These are phyloP conservation scores for Urtica urens DNA, from an alignment of 306 rosid genomes.

Conservation along the genomic window DNA sequence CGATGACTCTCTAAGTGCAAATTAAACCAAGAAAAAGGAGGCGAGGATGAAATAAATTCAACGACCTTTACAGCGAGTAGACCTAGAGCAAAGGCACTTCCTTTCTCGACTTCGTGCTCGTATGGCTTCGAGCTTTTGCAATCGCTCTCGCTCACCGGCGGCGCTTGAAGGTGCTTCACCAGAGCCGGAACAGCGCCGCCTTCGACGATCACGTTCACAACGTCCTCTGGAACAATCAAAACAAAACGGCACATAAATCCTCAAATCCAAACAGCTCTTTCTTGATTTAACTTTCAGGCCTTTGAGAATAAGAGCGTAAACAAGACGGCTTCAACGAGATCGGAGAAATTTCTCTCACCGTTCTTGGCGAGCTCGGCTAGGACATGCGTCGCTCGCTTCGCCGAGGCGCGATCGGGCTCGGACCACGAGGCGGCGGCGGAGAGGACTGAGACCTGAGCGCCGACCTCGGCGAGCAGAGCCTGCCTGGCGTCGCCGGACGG, in stretches of 20 bases:
- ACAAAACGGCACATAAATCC: neutral
- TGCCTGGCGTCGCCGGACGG: slow-evolving; percentile 56
- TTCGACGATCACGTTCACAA: slow-evolving; percentile 89
- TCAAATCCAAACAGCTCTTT: neutral
- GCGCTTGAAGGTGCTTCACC: slow-evolving; percentile 80
- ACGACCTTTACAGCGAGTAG: slow-evolving; percentile 93
- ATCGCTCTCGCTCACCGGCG: slow-evolving; percentile 41
- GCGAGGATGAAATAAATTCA: neutral
- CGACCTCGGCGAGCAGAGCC: slow-evolving; percentile 48
- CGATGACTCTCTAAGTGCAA: no score
- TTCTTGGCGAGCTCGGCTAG: slow-evolving; percentile 97
- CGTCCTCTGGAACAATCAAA: slow-evolving; percentile 61
- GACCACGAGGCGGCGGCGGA: slow-evolving; percentile 61
- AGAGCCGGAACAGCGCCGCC: slow-evolving; percentile 86
- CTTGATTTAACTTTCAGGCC: slow-evolving; percentile 9
- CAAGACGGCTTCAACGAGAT: slow-evolving; percentile 13
- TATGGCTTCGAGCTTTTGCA: slow-evolving; percentile 43
- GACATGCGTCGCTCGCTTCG: slow-evolving; percentile 92
- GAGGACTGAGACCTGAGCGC: slow-evolving; percentile 54
- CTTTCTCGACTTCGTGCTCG: slow-evolving; percentile 97
- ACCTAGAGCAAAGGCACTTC: slow-evolving; percentile 91
- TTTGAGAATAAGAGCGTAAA: no score
- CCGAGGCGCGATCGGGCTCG: slow-evolving; percentile 75
- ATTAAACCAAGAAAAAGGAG: neutral
- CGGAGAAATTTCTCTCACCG: slow-evolving; percentile 30